Percentiles rank a stretch among this genome's conserved stretches.
phyloP scores from a whole-genome alignment of 2,329 filamentous ascomycete genomes.

The Aureobasidium sp. region DNA sequence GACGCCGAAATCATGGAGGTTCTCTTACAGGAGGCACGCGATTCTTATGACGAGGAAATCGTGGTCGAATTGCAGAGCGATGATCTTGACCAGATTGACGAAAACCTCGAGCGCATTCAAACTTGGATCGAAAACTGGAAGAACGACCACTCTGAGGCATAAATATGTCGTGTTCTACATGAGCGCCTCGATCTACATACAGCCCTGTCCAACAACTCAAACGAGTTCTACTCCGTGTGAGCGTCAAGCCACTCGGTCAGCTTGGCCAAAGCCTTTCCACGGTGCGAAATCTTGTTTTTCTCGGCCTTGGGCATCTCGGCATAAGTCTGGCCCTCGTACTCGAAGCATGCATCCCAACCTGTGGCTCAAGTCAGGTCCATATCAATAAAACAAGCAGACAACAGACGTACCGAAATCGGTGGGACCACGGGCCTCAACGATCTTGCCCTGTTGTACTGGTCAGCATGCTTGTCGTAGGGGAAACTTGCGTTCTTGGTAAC shows the following conservation, averaged over 20 bases:
- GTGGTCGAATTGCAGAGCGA: conserved; percentile 86
- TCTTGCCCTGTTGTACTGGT: conserved; percentile 54
- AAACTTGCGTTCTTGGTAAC: conserved; percentile 21
- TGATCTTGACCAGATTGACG: conserved; percentile 74
- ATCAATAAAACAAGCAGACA: background rate
- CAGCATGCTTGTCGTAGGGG: conserved; percentile 8
- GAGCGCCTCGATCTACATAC: background rate
- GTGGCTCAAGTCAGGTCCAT: conserved; percentile 18
- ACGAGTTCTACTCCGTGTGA: conserved; percentile 9
- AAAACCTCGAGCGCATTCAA: conserved; percentile 77
- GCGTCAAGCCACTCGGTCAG: conserved; percentile 64
- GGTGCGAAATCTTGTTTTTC: conserved; percentile 92
- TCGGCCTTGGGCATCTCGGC: conserved; percentile 87
- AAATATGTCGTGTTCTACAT: background rate
- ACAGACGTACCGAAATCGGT: conserved; percentile 66
- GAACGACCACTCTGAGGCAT: conserved; percentile 47
- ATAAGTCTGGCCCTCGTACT: conserved; percentile 85
- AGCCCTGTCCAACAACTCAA: background rate
- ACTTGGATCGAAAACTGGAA: conserved; percentile 80
- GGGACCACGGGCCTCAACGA: conserved; percentile 77
- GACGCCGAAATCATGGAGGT: conserved; percentile 98
- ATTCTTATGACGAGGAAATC: conserved; percentile 78
- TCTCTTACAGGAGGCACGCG: conserved; percentile 78
- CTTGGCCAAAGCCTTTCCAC: conserved; percentile 78
- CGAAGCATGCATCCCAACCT: conserved; percentile 97